Base-by-base conservation (phyloP, 495 filamentous ascomycete species). In the Neurospora discreta region DNA sequence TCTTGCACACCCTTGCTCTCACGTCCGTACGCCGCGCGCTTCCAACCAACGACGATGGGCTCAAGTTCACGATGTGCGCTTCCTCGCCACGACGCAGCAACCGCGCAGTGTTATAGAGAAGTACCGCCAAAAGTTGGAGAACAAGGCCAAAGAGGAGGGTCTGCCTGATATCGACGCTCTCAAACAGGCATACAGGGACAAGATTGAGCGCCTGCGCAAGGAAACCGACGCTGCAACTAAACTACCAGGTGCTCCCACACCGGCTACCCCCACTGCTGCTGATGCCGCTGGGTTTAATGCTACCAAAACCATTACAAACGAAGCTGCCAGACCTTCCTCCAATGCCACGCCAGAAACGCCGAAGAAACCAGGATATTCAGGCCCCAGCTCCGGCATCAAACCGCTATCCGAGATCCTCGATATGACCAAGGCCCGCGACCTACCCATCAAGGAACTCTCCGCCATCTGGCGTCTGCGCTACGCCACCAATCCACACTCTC, bases 401-500 rank as follows among this genome's bases (percentile, higher is more conserved):
- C 90, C 91, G 0, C 90, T 99, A 65, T 88, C 88, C 75, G 87
- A 90, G 69, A 97, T 90, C 84, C 85, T 99, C 73, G 92, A 98
- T 79, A 83, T 98, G 68, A 81, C 88, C 68, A 97, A 97, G 78
- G 89, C 90, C 52, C 82, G 83, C 68, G 75, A 80, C 39, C 90
- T 98, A 20, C 92, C 95, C 0, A 75, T 85, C n/a, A 89, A 90
- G 75, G 93, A 98, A 77, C 91, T 98, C 71, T 89, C 93, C 77
- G 87, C 90, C 36, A 87, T 98, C 76, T 99, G 95, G 95, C 92
- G 94, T 2, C 87, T 95, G n/a, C 91, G 92, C 23, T 93, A 97
- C 82, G 89, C 92, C 40, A 78, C 84, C 3, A 87, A 89, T 71
- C 79, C 89, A 0, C 81, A 86, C 74, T 92, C 92, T 38, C 89